Conservation (phyloP, 176 grass and related monocot species). For the Pontederia paniculata region DNA sequence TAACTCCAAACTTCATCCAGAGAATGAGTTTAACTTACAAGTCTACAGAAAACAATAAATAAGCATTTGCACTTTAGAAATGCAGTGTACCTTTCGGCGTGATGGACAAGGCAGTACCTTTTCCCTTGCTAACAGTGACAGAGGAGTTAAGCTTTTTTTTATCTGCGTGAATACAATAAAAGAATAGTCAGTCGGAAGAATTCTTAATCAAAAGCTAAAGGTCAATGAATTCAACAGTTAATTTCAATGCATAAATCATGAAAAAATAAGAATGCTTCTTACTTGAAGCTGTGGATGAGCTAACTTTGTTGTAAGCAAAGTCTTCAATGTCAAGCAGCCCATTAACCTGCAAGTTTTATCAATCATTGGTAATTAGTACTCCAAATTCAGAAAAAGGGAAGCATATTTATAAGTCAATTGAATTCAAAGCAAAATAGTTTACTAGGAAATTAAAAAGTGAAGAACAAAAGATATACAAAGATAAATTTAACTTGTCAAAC, state of each 20-base stretch:
- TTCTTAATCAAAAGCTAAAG: background rate
- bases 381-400: background rate
- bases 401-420: background rate
- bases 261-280: slow-evolving; percentile 14
- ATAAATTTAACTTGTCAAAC: too few species aligned
- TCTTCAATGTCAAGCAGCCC: slow-evolving; percentile 72
- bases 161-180: slow-evolving; percentile 1
- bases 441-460: too few species aligned
- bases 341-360: slow-evolving; percentile 30
- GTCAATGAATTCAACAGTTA: background rate
- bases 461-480: too few species aligned
- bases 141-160: background rate
- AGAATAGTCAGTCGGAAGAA: slow-evolving; percentile 21
- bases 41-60: too few species aligned
- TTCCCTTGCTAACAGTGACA: background rate
- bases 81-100: background rate
- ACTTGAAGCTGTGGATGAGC: slow-evolving; percentile 22
- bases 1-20: background rate
- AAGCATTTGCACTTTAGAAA: too few species aligned
- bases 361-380: background rate
- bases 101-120: slow-evolving; percentile 1
- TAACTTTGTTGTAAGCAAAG: slow-evolving; percentile 51
- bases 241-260: background rate
- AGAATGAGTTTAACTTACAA: too few species aligned
- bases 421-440: background rate